Conservation (phyloP, 495 filamentous ascomycete genomes). For the Hyaloscypha variabilis region DNA sequence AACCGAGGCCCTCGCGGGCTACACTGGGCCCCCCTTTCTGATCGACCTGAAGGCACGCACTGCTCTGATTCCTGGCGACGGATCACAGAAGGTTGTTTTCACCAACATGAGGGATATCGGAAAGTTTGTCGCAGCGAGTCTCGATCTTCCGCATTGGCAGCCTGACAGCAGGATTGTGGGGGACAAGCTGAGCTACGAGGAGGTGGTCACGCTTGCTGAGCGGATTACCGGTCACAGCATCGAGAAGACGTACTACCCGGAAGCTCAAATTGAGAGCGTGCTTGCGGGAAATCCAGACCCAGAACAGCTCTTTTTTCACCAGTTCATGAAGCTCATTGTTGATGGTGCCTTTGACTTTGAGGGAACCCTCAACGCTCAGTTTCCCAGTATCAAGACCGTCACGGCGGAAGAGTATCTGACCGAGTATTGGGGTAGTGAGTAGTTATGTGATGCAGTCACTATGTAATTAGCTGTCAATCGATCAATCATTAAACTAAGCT, state of each 20-base stretch:
- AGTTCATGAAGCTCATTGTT: neutral
- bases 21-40: conserved; percentile 1
- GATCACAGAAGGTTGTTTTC: conserved; percentile 10
- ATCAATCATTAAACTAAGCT: too few relatives aligned
- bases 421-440: conserved; percentile 8
- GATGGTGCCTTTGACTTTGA: neutral
- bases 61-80: conserved; percentile 4
- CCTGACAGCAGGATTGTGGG: conserved; percentile 8
- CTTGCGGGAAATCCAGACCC: conserved; percentile 6
- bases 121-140: conserved; percentile 6
- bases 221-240: neutral
- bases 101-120: conserved; percentile 6
- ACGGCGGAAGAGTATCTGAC: conserved; percentile 3
- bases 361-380: neutral
- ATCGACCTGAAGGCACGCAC: conserved; percentile 1
- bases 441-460: too few relatives aligned
- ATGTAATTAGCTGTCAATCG: too few relatives aligned
- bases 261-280: neutral
- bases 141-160: conserved; percentile 3
- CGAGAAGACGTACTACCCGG: neutral
- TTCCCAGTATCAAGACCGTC: conserved; percentile 4
- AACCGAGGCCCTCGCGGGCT: conserved; percentile 6
- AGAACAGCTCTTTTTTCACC: neutral
- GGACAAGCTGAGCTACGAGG: neutral
- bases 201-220: neutral